Evolutionary conservation across 163 green algal genomes (phyloP), one percentile per base, ranked within the genome.

Genomic region (Trebouxiophyceae sp.): DNA sequence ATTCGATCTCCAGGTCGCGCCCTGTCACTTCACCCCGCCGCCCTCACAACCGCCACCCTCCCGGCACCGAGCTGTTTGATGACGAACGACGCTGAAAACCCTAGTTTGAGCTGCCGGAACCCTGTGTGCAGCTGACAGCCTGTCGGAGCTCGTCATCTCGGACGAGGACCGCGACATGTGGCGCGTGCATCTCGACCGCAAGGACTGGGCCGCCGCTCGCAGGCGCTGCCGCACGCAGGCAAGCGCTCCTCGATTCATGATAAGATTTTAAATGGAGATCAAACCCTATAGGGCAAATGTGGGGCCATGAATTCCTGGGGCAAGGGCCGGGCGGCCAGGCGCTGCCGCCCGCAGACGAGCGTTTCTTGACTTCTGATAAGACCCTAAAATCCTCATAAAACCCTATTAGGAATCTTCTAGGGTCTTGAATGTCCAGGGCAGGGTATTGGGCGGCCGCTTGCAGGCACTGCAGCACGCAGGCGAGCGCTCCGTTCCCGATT

Each of bases 121-220:
- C 12, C 12, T 8, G 8, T 50, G 39, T 63, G 68, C 76, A 83
- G 78, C 72, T 3, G 81, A 86, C 6, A 67, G 34, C 26, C 59
- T 80, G 27, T 67, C 74, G 16, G 77, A 89, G 65, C 63, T 89
- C 33, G 71, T 68, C 1, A 60, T 74, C 1, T 57, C 66, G 4
- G 68, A 86, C 34, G 91, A 97, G 68, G 77, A 62, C 23, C 68
- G 81, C 0, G 82, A 90, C 79, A 93, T 97, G 87, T 97, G 91
- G 91, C 60, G 67, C 20, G 79, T 91, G 20, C 87, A 88, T 65
- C 73, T 96, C n/a, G 69, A 77, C 12, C 73, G 71, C 24, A 61
- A 82, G 50, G 86, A 96, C 39, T 97, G 87, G 62, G 68, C 74
- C 8, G 64, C 65, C 1, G 90, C 91, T 0, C 68, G 93, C 55